These are phyloP conservation scores for Dunaliella sp. DNA, from an alignment of 139 green algal genomes.

Conservation along the genomic window DNA sequence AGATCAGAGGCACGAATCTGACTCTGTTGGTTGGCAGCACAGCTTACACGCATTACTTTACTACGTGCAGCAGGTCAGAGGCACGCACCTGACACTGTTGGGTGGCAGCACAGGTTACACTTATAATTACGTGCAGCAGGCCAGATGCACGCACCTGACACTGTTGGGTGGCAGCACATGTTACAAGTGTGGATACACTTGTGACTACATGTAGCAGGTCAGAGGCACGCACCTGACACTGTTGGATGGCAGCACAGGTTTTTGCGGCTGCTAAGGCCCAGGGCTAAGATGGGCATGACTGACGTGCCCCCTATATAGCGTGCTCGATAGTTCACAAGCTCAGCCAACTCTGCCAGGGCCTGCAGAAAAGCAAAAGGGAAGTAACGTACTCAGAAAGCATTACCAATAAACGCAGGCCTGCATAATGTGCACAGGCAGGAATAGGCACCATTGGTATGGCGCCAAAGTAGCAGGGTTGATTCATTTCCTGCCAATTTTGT, in stretches of 20 bases:
- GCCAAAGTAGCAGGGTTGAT: too few relatives aligned
- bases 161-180: neutral
- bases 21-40: neutral
- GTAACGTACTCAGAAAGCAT: too few relatives aligned
- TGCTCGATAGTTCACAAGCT: conserved; percentile 84
- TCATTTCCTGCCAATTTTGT: too few relatives aligned
- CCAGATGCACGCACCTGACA: neutral
- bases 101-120: too few relatives aligned
- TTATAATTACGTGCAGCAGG: too few relatives aligned
- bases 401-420: too few relatives aligned
- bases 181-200: neutral
- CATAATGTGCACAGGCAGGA: too few relatives aligned
- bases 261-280: conserved; percentile 91
- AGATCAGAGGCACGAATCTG: neutral
- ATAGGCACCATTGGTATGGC: too few relatives aligned
- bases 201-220: too few relatives aligned
- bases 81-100: too few relatives aligned
- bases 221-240: conserved; percentile 59
- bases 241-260: conserved; percentile 95
- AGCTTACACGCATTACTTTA: neutral
- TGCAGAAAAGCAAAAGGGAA: too few relatives aligned
- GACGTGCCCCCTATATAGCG: conserved; percentile 54
- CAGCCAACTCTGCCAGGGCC: conserved; percentile 79
- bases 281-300: conserved; percentile 79
- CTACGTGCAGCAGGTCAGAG: too few relatives aligned